A percentile compares a stretch with the other conserved stretches of the same genome.
These are phyloP conservation scores for Fusarium papillatum DNA, from an alignment of 2,329 filamentous ascomycete genomes.

Conservation along the genomic window DNA sequence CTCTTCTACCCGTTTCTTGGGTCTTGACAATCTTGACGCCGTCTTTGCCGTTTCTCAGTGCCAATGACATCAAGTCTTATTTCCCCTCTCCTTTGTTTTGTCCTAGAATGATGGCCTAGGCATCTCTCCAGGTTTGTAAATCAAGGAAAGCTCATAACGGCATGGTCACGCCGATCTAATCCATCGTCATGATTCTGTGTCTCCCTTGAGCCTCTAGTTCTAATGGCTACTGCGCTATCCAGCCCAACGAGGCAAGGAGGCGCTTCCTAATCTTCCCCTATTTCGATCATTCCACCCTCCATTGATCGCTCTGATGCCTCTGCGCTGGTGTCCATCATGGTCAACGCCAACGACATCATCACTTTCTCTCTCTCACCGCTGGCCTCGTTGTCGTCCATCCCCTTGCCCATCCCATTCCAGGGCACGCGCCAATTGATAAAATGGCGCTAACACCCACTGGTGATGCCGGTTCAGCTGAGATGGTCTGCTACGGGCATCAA, in stretches of 20 bases:
- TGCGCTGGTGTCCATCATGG: constrained; percentile 9
- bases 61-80: constrained; percentile 37
- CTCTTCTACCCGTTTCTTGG: constrained; percentile 9
- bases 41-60: constrained; percentile 10
- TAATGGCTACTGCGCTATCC: neutral
- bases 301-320: constrained; percentile 5
- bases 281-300: constrained; percentile 29
- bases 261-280: constrained; percentile 16
- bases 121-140: constrained; percentile 21
- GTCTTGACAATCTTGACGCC: constrained; percentile 17
- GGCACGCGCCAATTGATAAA: constrained; percentile 18
- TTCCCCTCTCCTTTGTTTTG: neutral
- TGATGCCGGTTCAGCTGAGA: constrained; percentile 47
- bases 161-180: constrained; percentile 27
- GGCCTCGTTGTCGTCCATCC: neutral
- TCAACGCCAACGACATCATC: constrained; percentile 31
- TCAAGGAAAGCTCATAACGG: constrained; percentile 8
- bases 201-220: neutral
- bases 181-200: constrained; percentile 6
- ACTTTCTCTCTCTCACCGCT: constrained; percentile 12
- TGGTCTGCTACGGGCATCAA: constrained; percentile 29
- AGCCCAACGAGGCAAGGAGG: constrained; percentile 12
- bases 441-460: constrained; percentile 28
- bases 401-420: constrained; percentile 30
- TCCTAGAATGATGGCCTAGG: neutral